A percentile compares a stretch with the other conserved stretches of the same genome.
phyloP scores from a whole-genome alignment of 2,329 filamentous ascomycete genomes.

The Fusarium secorum region DNA sequence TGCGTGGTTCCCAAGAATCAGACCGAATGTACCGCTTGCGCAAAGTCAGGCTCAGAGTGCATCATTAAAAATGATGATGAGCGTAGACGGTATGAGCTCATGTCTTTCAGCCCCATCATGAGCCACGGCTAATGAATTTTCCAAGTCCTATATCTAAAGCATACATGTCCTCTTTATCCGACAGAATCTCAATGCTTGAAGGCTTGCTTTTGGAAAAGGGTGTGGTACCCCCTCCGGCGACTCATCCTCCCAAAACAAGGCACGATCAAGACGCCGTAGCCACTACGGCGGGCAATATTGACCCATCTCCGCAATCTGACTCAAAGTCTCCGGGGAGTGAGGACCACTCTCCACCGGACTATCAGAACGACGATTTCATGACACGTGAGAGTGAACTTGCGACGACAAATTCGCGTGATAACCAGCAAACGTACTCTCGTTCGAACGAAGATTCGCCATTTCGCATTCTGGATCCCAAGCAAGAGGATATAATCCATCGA shows the following conservation, averaged over 20 bases:
- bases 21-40: slow-evolving; percentile 60
- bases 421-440: slow-evolving; percentile 33
- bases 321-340: slow-evolving; percentile 31
- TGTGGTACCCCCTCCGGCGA: slow-evolving; percentile 57
- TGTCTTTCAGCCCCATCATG: not conserved
- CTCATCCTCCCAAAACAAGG: slow-evolving; percentile 61
- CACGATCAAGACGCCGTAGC: slow-evolving; percentile 46
- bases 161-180: slow-evolving; percentile 65
- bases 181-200: slow-evolving; percentile 61
- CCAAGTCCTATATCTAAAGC: slow-evolving; percentile 63
- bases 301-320: slow-evolving; percentile 10
- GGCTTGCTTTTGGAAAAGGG: slow-evolving; percentile 59
- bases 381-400: slow-evolving; percentile 40
- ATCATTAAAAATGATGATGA: slow-evolving; percentile 67
- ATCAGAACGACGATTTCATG: slow-evolving; percentile 45
- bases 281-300: not conserved
- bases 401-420: slow-evolving; percentile 27
- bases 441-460: slow-evolving; percentile 46
- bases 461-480: slow-evolving; percentile 50
- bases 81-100: slow-evolving; percentile 54
- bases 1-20: slow-evolving; percentile 64
- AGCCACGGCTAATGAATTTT: not conserved
- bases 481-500: slow-evolving; percentile 58
- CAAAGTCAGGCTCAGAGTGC: slow-evolving; percentile 58
- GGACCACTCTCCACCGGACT: slow-evolving; percentile 46